phyloP scores from a whole-genome alignment of 306 rosid species.

The Cucurbita moschata region DNA sequence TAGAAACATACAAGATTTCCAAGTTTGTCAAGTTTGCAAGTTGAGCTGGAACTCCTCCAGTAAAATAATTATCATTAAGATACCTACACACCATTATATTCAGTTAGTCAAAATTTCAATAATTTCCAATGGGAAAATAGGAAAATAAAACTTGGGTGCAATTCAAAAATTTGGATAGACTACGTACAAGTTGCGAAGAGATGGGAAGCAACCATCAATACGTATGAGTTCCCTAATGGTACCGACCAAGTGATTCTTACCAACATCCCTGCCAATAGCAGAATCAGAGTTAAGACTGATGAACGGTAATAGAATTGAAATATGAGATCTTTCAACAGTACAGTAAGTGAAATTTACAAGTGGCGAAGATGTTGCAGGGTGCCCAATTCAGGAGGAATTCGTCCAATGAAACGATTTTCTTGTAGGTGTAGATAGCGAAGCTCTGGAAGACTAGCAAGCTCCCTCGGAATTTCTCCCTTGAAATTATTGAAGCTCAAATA shows the following conservation, averaged over 20 bases:
- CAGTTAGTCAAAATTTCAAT: neutral
- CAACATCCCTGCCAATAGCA: constrained; percentile 62
- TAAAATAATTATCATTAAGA: constrained; percentile 77
- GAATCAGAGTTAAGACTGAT: neutral
- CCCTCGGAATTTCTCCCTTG: constrained; percentile 94
- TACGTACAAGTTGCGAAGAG: constrained; percentile 86
- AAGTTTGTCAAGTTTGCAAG: constrained; percentile 82
- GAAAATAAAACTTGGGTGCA: neutral
- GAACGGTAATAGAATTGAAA: neutral
- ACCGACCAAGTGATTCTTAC: constrained; percentile 96
- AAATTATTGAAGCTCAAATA: constrained; percentile 92
- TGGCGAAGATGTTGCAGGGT: constrained; percentile 85
- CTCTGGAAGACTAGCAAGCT: constrained; percentile 79
- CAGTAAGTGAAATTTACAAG: constrained; percentile 29
- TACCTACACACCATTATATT: constrained; percentile 33
- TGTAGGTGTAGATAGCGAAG: constrained; percentile 93
- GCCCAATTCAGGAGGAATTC: constrained; percentile 87
- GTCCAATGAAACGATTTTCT: constrained; percentile 74
- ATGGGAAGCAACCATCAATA: constrained; percentile 85
- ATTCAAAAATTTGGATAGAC: neutral
- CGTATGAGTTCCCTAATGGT: constrained; percentile 95
- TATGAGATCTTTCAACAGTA: neutral
- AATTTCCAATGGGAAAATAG: neutral
- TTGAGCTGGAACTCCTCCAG: constrained; percentile 94
- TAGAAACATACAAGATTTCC: constrained; percentile 71